These are phyloP conservation scores for Fusarium subglutinans DNA, from an alignment of 2,329 filamentous ascomycete genomes.

Conservation along the genomic window DNA sequence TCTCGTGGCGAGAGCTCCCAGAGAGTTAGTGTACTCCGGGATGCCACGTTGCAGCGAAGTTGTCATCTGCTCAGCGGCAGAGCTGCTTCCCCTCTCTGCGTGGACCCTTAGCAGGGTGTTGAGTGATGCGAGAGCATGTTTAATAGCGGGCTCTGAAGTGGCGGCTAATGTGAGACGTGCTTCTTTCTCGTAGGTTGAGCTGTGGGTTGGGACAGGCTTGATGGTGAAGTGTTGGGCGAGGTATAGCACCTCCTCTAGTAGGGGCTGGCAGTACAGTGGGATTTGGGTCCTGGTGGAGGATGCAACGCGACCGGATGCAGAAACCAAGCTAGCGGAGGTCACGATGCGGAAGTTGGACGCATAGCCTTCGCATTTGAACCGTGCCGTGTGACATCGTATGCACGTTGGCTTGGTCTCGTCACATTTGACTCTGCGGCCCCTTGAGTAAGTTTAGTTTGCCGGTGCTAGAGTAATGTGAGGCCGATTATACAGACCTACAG, in stretches of 20 bases:
- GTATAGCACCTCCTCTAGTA: neutral
- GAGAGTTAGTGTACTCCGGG: neutral
- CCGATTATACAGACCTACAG: neutral
- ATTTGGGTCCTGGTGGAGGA: accelerated
- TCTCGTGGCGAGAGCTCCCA: neutral
- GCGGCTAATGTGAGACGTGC: accelerated
- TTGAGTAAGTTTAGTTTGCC: neutral
- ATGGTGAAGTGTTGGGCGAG: neutral
- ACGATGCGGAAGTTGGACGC: neutral
- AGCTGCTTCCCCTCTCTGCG: neutral
- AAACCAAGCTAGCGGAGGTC: neutral
- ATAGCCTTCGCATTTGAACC: neutral
- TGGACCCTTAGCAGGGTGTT: neutral
- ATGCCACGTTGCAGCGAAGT: neutral
- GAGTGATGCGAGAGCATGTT: accelerated
- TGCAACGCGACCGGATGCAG: accelerated
- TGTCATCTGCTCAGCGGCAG: neutral
- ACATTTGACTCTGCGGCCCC: neutral
- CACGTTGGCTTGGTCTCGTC: neutral
- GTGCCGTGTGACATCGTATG: neutral
- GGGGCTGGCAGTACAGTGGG: neutral
- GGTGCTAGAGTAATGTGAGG: too few species aligned
- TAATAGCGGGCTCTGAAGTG: accelerated
- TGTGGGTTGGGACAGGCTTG: neutral
- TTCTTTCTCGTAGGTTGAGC: neutral